These are phyloP conservation scores for Discostella pseudostelligera DNA, from an alignment of 108 stramenopile genomes.

Conservation along the genomic window DNA sequence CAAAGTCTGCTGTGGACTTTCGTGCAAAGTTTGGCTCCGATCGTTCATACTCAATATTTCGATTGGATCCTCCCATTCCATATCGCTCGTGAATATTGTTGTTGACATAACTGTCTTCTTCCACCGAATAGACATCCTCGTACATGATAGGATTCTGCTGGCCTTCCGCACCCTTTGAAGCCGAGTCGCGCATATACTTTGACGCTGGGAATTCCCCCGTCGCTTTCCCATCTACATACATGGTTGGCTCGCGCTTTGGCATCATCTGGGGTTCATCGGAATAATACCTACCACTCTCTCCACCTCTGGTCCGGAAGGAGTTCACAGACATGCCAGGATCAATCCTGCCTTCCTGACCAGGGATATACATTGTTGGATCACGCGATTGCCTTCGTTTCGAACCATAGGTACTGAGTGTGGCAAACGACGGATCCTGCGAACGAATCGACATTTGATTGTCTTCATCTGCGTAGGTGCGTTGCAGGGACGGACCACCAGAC, in stretches of 20 bases:
- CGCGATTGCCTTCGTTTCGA: not conserved
- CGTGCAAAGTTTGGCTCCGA: not conserved
- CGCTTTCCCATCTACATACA: not conserved
- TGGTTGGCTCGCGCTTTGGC: constrained; percentile 1
- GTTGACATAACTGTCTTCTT: not conserved
- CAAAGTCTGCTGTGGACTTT: not conserved
- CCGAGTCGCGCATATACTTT: not conserved
- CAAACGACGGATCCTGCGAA: not conserved
- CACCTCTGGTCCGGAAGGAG: not conserved
- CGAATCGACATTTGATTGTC: no score
- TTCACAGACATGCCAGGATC: constrained; percentile 5
- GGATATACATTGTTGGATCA: constrained; percentile 16
- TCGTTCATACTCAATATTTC: not conserved
- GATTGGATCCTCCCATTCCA: not conserved
- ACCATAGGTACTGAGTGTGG: not conserved
- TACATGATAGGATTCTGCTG: not conserved
- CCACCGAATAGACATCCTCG: not conserved
- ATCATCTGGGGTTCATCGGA: not conserved
- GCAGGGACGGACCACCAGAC: not conserved
- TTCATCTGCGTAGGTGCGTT: not conserved
- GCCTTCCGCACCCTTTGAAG: not conserved
- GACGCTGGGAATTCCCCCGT: not conserved
- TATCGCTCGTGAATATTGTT: not conserved
- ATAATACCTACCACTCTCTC: not conserved
- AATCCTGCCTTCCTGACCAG: constrained; percentile 6